Percentiles rank a stretch among this genome's conserved stretches.
Evolutionary conservation across 208 protist genomes (phyloP).

Genomic region (Trypanosoma vivax): DNA sequence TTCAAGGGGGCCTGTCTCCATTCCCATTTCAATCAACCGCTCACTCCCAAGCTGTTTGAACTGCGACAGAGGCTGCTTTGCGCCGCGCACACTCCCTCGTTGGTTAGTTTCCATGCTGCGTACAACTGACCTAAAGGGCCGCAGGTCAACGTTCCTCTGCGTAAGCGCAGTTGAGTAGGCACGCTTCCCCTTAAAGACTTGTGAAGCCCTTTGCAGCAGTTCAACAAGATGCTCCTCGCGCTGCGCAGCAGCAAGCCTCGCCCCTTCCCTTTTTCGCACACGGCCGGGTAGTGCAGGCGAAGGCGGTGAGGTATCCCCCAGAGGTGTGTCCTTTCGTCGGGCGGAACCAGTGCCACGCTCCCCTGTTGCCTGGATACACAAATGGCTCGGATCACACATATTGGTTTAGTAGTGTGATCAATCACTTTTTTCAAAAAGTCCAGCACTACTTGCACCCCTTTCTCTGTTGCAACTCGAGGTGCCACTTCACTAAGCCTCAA

Average conservation of each 20-base stretch:
- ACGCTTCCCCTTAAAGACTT: conserved; percentile 30
- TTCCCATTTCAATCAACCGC: background rate
- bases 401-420: too few relatives aligned
- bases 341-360: too few relatives aligned
- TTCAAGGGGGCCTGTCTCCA: too few relatives aligned
- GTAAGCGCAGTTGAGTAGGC: conserved; percentile 11
- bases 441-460: too few relatives aligned
- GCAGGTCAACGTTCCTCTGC: conserved; percentile 9
- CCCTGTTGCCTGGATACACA: too few relatives aligned
- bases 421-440: too few relatives aligned
- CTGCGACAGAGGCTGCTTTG: background rate
- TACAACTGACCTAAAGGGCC: background rate
- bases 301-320: background rate
- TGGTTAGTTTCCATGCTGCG: background rate
- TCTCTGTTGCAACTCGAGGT: too few relatives aligned
- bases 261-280: background rate
- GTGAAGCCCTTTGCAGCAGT: conserved; percentile 27
- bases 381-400: too few relatives aligned
- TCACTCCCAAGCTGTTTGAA: background rate
- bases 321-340: too few relatives aligned
- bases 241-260: background rate
- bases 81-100: conserved; percentile 6
- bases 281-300: background rate
- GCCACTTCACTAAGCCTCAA: too few relatives aligned
- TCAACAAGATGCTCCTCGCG: conserved; percentile 17